Conservation (phyloP, 2,329 filamentous ascomycete species). For the Teratosphaeriaceae sp. region DNA sequence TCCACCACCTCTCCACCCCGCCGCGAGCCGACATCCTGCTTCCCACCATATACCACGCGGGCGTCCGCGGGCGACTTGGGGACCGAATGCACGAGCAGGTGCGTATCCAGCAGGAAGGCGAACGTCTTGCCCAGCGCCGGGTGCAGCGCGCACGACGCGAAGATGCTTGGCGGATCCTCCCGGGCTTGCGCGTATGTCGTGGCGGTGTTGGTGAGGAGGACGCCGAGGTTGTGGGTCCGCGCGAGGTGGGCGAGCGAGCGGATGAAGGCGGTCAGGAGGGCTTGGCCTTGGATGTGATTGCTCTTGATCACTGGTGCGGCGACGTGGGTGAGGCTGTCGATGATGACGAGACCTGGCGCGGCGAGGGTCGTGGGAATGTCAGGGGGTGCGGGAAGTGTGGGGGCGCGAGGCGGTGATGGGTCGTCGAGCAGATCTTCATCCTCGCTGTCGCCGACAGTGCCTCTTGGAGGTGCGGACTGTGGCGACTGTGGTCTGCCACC, state of each 20-base stretch:
- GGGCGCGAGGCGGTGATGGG: not conserved
- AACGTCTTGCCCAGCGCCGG: slow-evolving; percentile 35
- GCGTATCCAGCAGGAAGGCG: slow-evolving; percentile 31
- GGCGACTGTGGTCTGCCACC: not conserved
- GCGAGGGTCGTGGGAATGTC: not conserved
- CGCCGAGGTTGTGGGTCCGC: slow-evolving; percentile 30
- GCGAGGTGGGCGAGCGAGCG: slow-evolving; percentile 36
- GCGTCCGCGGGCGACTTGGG: slow-evolving; percentile 33
- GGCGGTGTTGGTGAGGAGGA: slow-evolving; percentile 34
- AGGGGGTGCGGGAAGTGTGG: not conserved
- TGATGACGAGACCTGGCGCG: slow-evolving; percentile 14
- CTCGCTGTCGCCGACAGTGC: slow-evolving; percentile 28
- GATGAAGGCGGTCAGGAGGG: slow-evolving; percentile 36
- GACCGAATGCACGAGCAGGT: slow-evolving; percentile 35
- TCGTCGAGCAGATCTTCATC: slow-evolving; percentile 33
- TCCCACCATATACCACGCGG: slow-evolving; percentile 22
- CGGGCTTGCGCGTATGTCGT: slow-evolving; percentile 10
- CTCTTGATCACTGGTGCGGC: slow-evolving; percentile 23
- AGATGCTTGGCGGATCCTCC: slow-evolving; percentile 33
- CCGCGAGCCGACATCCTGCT: slow-evolving; percentile 7
- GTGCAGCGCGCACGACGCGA: slow-evolving; percentile 30
- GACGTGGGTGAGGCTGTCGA: slow-evolving; percentile 24
- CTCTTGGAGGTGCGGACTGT: slow-evolving; percentile 10
- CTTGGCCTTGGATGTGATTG: slow-evolving; percentile 31
- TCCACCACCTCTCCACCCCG: slow-evolving; percentile 24